Base-by-base conservation (phyloP, 768 basidiomycete species). In the Russula vinacea region DNA sequence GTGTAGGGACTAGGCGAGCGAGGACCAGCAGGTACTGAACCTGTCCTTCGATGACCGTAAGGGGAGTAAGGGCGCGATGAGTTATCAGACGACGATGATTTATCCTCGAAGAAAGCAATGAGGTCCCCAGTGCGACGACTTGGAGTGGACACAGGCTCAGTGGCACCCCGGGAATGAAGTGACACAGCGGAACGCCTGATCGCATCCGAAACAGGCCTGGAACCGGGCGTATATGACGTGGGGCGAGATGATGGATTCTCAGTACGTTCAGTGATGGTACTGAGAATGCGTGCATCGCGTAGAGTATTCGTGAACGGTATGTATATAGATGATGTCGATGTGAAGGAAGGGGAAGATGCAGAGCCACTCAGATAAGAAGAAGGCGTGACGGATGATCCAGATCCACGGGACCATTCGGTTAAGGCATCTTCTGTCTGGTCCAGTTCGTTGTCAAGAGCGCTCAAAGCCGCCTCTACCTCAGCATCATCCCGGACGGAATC, bases 181-280 rank as follows among this genome's bases (percentile, higher is more conserved):
- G 54, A 64, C 9, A 40, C 81, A 76, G 33, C 82, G 78, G 51
- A 77, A 73, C 24, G 73, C 77, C 56, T 84, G 83, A 24, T 78
- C 77, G 45, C 80, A 76, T 37, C 76, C 75, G 78, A 60, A 65
- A 63, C 49, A 53, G 81, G 77, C 58, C 62, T 71, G 63, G 62
- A 68, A 64, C 70, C 45, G 70, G 66, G 70, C 5, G 65, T 73
- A 60, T 76, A 71, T 4, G 82, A 83, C 6, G 73, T 70, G 0
- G 89, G 89, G 33, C 89, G 84, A 0, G 88, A 81, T 0, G 76
- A 74, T 2, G 78, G 76, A 37, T 88, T 84, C 74, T 93, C 91
- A 1, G 88, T 90, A 52, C 80, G 82, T 72, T 93, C 91, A 3
- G 89, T 83, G 64, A 93, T 93, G 2, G 83, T 87, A 71, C 90